phyloP scores from a whole-genome alignment of 495 filamentous ascomycete genomes.

The Usnea hakonensis region DNA sequence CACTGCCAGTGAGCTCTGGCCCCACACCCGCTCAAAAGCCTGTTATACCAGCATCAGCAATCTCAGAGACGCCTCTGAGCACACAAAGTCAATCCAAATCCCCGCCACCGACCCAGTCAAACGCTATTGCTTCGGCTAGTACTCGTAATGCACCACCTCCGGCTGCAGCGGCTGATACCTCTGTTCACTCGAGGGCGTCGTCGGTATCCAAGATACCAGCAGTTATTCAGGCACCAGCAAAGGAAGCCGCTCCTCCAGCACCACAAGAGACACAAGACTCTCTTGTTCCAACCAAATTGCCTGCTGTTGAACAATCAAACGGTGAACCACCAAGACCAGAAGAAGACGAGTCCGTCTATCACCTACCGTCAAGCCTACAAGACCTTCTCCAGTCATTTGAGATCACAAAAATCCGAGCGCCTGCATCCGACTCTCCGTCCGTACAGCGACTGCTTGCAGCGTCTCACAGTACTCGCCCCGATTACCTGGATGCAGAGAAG shows the following conservation, averaged over 20 bases:
- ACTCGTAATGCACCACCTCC: slow-evolving; percentile 33
- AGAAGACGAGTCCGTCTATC: slow-evolving; percentile 81
- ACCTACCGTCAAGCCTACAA: slow-evolving; percentile 82
- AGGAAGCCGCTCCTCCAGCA: slow-evolving; percentile 29
- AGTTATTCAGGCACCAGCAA: slow-evolving; percentile 16
- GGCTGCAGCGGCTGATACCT: slow-evolving; percentile 5
- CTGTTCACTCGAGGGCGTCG: slow-evolving; percentile 9
- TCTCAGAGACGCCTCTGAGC: slow-evolving; percentile 32
- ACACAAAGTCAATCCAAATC: slow-evolving; percentile 40
- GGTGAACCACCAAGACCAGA: slow-evolving; percentile 45
- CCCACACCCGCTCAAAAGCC: slow-evolving; percentile 36
- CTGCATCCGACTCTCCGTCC: slow-evolving; percentile 49
- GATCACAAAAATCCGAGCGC: slow-evolving; percentile 59
- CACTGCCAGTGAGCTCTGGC: slow-evolving; percentile 39
- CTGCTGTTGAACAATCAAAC: slow-evolving; percentile 42
- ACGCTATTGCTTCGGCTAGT: slow-evolving; percentile 28
- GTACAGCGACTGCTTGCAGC: slow-evolving; percentile 62
- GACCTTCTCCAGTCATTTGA: slow-evolving; percentile 90
- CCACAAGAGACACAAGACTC: slow-evolving; percentile 21
- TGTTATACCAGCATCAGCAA: slow-evolving; percentile 31
- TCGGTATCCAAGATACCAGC: slow-evolving; percentile 8
- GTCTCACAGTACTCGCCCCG: slow-evolving; percentile 64
- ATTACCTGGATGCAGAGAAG: slow-evolving; percentile 68
- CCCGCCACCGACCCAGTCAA: slow-evolving; percentile 40
- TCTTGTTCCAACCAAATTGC: slow-evolving; percentile 2